A percentile compares a stretch with the other conserved stretches of the same genome.
phyloP scores from a whole-genome alignment of 371 early-diverging fungal species.

The Dinochytrium kinnereticum region DNA sequence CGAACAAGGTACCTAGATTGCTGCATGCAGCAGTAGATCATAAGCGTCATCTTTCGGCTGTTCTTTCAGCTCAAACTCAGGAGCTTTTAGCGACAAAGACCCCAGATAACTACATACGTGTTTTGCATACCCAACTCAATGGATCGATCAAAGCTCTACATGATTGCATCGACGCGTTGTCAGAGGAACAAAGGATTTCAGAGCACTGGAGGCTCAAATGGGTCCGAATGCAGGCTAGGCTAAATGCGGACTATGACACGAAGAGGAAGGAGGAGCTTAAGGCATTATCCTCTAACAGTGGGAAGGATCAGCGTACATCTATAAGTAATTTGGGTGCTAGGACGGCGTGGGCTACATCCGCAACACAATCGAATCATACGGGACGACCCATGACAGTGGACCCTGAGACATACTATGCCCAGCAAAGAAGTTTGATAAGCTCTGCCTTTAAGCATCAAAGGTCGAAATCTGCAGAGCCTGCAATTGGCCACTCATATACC shows the following conservation, averaged over 20 bases:
- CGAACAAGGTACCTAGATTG: constrained; percentile 25
- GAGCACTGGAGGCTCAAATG: constrained; percentile 30
- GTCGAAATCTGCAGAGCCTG: not conserved
- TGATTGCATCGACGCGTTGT: constrained; percentile 43
- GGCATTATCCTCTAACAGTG: no score
- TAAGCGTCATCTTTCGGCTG: constrained; percentile 22
- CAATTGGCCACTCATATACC: no score
- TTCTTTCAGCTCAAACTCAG: constrained; percentile 38
- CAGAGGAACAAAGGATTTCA: constrained; percentile 38
- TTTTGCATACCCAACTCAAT: constrained; percentile 40
- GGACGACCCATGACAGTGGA: not conserved
- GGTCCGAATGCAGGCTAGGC: constrained; percentile 4
- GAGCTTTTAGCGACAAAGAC: constrained; percentile 34
- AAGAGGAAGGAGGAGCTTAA: not conserved
- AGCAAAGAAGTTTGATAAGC: not conserved
- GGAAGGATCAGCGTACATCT: not conserved
- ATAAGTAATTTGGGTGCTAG: not conserved
- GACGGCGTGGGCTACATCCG: not conserved
- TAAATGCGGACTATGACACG: constrained; percentile 21
- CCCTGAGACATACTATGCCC: not conserved
- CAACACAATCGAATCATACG: no score
- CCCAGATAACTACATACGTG: constrained; percentile 30
- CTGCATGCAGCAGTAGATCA: constrained; percentile 29
- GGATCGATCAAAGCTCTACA: constrained; percentile 36
- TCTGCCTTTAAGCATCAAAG: not conserved